phyloP scores from a whole-genome alignment of 352 stramenopile species.

The Pythium utonaiense region DNA sequence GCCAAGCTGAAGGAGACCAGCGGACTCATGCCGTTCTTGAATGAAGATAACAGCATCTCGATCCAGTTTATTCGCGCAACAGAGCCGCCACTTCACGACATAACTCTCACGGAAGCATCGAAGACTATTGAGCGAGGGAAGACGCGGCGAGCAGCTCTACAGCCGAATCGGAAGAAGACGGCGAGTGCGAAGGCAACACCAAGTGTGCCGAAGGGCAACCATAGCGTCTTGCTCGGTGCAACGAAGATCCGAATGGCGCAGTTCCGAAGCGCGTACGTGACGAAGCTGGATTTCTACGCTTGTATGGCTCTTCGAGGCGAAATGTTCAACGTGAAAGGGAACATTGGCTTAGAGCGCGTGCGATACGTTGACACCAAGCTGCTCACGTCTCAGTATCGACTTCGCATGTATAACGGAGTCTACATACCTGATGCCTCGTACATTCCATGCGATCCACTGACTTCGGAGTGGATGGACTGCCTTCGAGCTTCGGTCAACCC shows the following conservation, averaged over 20 bases:
- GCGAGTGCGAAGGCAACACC: background rate
- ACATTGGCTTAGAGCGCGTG: conserved; percentile 72
- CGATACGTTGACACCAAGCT: conserved; percentile 72
- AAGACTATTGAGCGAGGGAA: conserved; percentile 16
- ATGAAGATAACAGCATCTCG: conserved; percentile 66
- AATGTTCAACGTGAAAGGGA: conserved; percentile 83
- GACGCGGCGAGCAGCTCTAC: conserved; percentile 38
- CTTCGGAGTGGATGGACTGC: conserved; percentile 82
- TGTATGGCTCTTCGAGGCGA: conserved; percentile 78
- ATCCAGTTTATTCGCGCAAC: conserved; percentile 77
- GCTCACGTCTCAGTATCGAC: conserved; percentile 52
- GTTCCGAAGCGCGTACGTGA: conserved; percentile 81
- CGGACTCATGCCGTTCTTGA: conserved; percentile 57
- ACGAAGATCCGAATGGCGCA: conserved; percentile 78
- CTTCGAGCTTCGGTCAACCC: conserved; percentile 36
- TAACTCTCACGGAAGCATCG: conserved; percentile 11
- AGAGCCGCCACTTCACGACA: conserved; percentile 66
- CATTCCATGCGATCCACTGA: conserved; percentile 55
- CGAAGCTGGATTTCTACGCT: conserved; percentile 82
- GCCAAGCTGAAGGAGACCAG: conserved; percentile 78
- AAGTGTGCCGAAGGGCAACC: conserved; percentile 6
- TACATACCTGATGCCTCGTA: conserved; percentile 72
- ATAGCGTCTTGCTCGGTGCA: conserved; percentile 57
- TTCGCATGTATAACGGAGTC: conserved; percentile 65
- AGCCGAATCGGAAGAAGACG: conserved; percentile 16